These are phyloP conservation scores for Quercus alba DNA, from an alignment of 306 rosid genomes.

Conservation along the genomic window DNA sequence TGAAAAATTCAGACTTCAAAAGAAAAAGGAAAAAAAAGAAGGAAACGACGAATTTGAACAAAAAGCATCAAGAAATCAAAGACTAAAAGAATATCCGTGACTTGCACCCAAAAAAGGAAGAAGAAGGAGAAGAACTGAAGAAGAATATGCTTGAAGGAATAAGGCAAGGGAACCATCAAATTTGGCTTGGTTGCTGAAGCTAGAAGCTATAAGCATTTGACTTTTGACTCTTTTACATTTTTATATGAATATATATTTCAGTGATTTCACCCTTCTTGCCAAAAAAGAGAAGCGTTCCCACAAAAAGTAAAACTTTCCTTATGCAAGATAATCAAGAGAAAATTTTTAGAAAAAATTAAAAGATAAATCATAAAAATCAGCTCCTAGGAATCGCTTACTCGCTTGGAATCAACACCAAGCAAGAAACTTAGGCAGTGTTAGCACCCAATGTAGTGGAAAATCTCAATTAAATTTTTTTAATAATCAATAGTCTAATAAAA, in stretches of 20 bases:
- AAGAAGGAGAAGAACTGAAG: too few species aligned
- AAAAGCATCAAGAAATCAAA: background rate
- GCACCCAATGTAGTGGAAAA: too few species aligned
- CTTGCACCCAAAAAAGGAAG: too few species aligned
- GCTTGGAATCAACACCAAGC: too few species aligned
- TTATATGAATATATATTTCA: background rate
- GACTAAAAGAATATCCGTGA: background rate
- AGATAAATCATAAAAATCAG: too few species aligned
- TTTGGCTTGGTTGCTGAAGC: background rate
- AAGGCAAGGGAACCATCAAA: background rate
- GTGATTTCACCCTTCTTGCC: background rate
- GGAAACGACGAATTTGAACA: background rate
- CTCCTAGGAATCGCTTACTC: too few species aligned
- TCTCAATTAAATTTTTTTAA: too few species aligned
- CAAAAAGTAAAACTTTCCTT: background rate
- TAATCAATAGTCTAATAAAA: too few species aligned
- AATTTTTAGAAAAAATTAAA: too few species aligned
- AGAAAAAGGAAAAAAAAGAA: accelerated
- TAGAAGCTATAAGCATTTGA: background rate
- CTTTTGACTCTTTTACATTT: background rate
- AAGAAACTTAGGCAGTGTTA: too few species aligned
- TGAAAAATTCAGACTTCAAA: background rate
- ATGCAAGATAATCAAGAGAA: too few species aligned
- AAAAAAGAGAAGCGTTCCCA: background rate
- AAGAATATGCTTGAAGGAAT: background rate